Percentiles rank a stretch among this genome's conserved stretches.
phyloP scores from a whole-genome alignment of 768 basidiomycete genomes.

The Tricholoma hemisulphureum region DNA sequence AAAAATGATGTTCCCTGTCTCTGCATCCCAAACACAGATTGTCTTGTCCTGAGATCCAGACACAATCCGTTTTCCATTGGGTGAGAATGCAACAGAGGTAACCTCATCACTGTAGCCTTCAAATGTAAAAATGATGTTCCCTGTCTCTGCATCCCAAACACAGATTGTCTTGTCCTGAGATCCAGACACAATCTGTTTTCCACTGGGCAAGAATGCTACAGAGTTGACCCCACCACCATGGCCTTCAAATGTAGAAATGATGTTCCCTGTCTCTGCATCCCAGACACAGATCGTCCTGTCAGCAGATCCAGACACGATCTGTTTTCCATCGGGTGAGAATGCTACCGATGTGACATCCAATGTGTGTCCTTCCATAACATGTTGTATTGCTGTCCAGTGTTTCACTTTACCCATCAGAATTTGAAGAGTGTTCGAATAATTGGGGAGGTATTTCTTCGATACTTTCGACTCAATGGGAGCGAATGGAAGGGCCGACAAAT shows the following conservation, averaged over 20 bases:
- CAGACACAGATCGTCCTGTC: neutral
- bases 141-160: constrained; percentile 23
- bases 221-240: neutral
- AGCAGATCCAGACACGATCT: neutral
- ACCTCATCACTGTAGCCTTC: no score
- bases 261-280: neutral
- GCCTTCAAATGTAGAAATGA: neutral
- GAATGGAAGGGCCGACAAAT: neutral
- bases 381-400: neutral
- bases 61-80: no score
- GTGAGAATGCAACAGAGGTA: no score
- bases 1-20: no score
- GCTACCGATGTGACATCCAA: neutral
- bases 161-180: neutral
- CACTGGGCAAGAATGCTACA: constrained; percentile 6
- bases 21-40: no score
- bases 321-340: neutral
- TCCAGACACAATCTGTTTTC: constrained; percentile 1
- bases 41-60: no score
- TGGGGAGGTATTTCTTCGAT: neutral
- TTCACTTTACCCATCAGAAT: neutral
- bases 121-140: neutral
- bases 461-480: neutral
- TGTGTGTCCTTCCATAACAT: neutral
- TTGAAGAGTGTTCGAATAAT: neutral